These are phyloP conservation scores for Pisolithus sp. DNA, from an alignment of 768 basidiomycete genomes.

Conservation along the genomic window DNA sequence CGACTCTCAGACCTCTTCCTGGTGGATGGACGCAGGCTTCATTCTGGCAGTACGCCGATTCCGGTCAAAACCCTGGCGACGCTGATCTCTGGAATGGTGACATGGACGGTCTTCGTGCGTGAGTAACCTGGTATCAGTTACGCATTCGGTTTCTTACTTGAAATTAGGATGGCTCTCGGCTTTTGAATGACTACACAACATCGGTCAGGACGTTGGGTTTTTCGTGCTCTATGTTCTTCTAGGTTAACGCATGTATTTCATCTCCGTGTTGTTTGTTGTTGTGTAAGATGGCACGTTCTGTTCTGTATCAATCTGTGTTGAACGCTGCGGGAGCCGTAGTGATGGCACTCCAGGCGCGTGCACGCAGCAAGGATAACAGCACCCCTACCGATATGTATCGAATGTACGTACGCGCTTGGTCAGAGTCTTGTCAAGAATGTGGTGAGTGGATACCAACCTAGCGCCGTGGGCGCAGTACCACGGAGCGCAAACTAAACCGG, in stretches of 20 bases:
- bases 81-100: constrained; percentile 54
- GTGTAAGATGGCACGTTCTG: not conserved
- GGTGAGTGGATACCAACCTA: too few relatives aligned
- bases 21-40: constrained; percentile 52
- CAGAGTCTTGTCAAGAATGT: too few relatives aligned
- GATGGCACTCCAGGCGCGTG: too few relatives aligned
- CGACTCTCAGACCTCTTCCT: constrained; percentile 46
- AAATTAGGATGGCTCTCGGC: not conserved
- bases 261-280: not conserved
- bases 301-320: not conserved
- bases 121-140: not conserved
- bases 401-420: too few relatives aligned
- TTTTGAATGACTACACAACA: not conserved
- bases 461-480: too few relatives aligned
- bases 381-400: too few relatives aligned
- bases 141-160: not conserved
- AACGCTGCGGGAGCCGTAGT: too few relatives aligned
- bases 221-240: not conserved
- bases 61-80: constrained; percentile 52
- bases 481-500: too few relatives aligned
- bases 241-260: not conserved
- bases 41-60: constrained; percentile 58
- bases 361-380: too few relatives aligned
- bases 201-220: not conserved
- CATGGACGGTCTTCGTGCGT: constrained; percentile 28